Percentiles rank a stretch among this genome's conserved stretches.
phyloP scores from a whole-genome alignment of 129 eudicot species.

The Escallonia rubra region DNA sequence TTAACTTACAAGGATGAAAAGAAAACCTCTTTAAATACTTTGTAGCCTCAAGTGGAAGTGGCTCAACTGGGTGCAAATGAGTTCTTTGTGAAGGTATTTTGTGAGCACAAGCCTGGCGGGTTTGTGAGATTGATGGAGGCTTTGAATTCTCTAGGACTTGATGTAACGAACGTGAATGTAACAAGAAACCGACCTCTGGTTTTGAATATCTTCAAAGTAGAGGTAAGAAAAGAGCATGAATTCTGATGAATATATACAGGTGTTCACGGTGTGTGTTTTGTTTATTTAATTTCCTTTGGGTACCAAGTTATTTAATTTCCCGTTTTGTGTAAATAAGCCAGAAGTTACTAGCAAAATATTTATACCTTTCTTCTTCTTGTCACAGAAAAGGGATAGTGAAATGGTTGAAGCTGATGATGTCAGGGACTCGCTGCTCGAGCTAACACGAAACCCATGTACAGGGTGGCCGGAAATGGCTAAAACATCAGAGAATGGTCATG shows the following conservation, averaged over 20 bases:
- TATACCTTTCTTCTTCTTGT: not conserved
- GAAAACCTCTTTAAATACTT: not conserved
- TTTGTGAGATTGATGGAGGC: constrained; percentile 86
- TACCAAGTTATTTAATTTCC: too few species aligned
- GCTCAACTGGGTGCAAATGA: constrained; percentile 80
- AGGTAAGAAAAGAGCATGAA: constrained; percentile 32
- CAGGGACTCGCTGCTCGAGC: constrained; percentile 79
- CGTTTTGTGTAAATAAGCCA: too few species aligned
- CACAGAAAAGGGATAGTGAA: constrained; percentile 65
- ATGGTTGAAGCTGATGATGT: constrained; percentile 76
- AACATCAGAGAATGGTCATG: constrained; percentile 33
- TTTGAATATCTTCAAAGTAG: constrained; percentile 81
- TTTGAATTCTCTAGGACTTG: constrained; percentile 61
- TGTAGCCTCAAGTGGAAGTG: constrained; percentile 94
- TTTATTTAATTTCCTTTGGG: too few species aligned
- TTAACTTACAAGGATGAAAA: too few species aligned
- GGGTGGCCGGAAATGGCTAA: constrained; percentile 47
- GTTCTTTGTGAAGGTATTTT: constrained; percentile 81
- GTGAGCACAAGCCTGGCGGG: constrained; percentile 89
- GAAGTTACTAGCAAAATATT: not conserved
- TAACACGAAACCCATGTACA: constrained; percentile 50
- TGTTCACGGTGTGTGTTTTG: too few species aligned
- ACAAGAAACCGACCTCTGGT: constrained; percentile 80
- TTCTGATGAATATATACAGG: not conserved
- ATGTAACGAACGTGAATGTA: constrained; percentile 72